Conservation (phyloP, 208 protist genomes). For the Lotmaria passim region DNA sequence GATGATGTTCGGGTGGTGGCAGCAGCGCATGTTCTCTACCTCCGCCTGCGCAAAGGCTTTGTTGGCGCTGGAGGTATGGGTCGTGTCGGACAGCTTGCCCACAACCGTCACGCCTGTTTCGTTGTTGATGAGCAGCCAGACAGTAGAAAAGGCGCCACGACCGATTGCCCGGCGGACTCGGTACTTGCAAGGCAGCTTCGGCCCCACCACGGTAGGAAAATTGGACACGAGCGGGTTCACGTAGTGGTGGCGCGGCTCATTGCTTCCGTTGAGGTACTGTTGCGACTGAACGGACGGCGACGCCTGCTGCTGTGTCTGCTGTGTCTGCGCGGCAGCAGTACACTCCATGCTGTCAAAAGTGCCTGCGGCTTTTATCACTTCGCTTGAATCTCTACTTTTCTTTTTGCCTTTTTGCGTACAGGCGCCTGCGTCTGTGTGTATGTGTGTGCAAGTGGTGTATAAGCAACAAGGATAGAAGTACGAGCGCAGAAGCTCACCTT, state of each 20-base stretch:
- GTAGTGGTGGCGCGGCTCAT: conserved; percentile 33
- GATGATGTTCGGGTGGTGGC: conserved; percentile 79
- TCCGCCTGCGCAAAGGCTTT: conserved; percentile 48
- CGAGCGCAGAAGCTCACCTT: too few relatives aligned
- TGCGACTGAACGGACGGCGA: neutral
- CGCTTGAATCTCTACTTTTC: too few relatives aligned
- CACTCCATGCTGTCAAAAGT: conserved; percentile 5
- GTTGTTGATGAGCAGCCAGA: conserved; percentile 69
- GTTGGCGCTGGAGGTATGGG: conserved; percentile 43
- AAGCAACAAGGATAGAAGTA: too few relatives aligned
- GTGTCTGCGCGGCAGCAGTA: neutral
- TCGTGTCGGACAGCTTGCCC: conserved; percentile 61
- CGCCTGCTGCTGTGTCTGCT: neutral
- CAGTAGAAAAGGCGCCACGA: conserved; percentile 63
- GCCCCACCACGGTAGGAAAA: conserved; percentile 59
- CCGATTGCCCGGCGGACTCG: conserved; percentile 55
- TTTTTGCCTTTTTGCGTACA: neutral
- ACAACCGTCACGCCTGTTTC: conserved; percentile 48
- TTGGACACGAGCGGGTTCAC: conserved; percentile 46
- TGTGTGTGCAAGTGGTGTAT: too few relatives aligned
- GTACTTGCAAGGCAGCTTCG: conserved; percentile 51
- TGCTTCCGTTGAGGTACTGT: neutral
- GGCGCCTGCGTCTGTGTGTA: neutral
- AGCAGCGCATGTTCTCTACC: conserved; percentile 61
- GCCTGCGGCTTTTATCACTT: too few relatives aligned